Evolutionary conservation across 2,329 filamentous ascomycete species (phyloP).

Genomic region (Aspergillus pseudotamarii): DNA sequence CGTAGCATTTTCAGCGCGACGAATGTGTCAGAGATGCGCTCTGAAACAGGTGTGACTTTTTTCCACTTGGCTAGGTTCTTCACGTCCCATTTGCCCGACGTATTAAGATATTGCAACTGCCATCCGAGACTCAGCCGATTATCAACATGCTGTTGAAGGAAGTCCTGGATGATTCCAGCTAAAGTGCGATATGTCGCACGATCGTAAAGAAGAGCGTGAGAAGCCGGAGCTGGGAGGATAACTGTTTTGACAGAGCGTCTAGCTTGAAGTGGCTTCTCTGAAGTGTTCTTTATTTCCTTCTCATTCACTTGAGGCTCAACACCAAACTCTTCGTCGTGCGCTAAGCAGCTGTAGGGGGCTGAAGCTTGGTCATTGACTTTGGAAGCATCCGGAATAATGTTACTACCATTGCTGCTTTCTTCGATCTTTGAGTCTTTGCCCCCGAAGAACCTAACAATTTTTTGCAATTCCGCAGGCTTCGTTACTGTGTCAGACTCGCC

Average conservation of each 20-base stretch:
- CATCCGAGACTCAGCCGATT: conserved; percentile 79
- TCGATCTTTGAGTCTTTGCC: conserved; percentile 26
- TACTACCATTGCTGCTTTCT: conserved; percentile 27
- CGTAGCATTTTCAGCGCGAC: conserved; percentile 91
- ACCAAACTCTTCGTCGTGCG: conserved; percentile 33
- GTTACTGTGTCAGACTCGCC: conserved; percentile 78
- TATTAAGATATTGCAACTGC: conserved; percentile 87
- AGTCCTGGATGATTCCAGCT: conserved; percentile 80
- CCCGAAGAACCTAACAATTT: conserved; percentile 59
- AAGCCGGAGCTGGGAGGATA: conserved; percentile 74
- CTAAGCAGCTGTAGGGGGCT: conserved; percentile 16
- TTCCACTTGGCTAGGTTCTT: conserved; percentile 95
- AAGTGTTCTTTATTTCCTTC: conserved; percentile 17
- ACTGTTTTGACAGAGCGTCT: conserved; percentile 64
- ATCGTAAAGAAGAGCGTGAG: conserved; percentile 82
- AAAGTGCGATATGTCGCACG: conserved; percentile 74
- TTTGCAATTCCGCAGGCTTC: conserved; percentile 69
- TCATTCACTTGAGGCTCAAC: conserved; percentile 26
- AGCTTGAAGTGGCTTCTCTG: conserved; percentile 36
- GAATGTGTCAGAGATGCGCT: conserved; percentile 76
- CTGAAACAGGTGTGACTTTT: conserved; percentile 74
- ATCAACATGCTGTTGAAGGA: conserved; percentile 74
- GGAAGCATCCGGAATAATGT: conserved; percentile 35
- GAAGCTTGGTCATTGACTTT: conserved; percentile 28
- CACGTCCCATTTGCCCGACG: conserved; percentile 95